A percentile compares a stretch with the other conserved stretches of the same genome.
These are phyloP conservation scores for Glycine tomentella DNA, from an alignment of 306 rosid genomes.

Conservation along the genomic window DNA sequence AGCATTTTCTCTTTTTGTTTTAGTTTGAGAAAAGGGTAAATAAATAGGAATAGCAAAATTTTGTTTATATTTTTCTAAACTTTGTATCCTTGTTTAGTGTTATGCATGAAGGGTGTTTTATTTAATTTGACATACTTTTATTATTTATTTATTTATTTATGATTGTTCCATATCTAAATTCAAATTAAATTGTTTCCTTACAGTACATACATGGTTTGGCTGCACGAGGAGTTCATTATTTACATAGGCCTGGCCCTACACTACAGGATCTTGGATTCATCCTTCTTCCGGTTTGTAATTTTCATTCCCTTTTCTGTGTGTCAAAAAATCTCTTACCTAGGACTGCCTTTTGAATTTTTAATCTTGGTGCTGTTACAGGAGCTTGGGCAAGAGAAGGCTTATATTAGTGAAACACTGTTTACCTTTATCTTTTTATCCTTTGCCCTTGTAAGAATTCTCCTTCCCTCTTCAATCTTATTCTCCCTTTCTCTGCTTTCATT, in stretches of 20 bases:
- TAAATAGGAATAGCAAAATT: constrained; percentile 22
- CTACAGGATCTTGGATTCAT: constrained; percentile 92
- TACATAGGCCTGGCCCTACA: constrained; percentile 89
- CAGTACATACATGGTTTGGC: constrained; percentile 98
- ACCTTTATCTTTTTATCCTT: constrained; percentile 79
- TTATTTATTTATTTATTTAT: constrained; percentile 16
- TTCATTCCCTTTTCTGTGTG: background rate
- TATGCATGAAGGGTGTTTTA: background rate
- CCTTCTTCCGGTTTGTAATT: constrained; percentile 78
- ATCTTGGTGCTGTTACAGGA: constrained; percentile 62
- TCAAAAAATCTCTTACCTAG: constrained; percentile 21
- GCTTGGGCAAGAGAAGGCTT: constrained; percentile 87
- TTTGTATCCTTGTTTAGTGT: constrained; percentile 3
- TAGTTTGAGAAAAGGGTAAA: constrained; percentile 33
- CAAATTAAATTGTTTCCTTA: constrained; percentile 41
- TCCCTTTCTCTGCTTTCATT: constrained; percentile 3
- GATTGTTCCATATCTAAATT: constrained; percentile 25
- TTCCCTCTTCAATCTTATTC: background rate
- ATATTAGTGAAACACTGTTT: constrained; percentile 92
- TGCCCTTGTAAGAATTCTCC: constrained; percentile 68
- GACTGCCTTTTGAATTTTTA: constrained; percentile 40
- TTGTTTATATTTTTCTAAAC: background rate
- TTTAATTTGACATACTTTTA: constrained; percentile 25
- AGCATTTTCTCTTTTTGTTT: background rate
- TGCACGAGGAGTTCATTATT: constrained; percentile 95